These are phyloP conservation scores for Teunomyces aglyptinius DNA, from an alignment of 805 yeast genomes.

Conservation along the genomic window DNA sequence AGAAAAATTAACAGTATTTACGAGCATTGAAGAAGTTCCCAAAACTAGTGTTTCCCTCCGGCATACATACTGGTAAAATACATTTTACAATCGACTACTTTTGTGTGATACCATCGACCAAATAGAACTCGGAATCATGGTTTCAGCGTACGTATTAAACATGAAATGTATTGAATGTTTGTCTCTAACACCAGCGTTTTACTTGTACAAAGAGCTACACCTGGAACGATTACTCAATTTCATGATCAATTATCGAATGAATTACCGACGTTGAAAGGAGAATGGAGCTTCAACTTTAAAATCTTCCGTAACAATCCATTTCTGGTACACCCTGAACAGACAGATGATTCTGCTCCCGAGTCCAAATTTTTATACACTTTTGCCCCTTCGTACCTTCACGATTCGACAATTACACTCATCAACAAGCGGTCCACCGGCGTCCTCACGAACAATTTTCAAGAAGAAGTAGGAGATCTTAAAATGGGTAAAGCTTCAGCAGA, in stretches of 20 bases:
- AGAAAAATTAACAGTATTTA: background rate
- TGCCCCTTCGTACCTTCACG: slow-evolving; percentile 48
- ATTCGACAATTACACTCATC: slow-evolving; percentile 48
- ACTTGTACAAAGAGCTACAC: slow-evolving; percentile 41
- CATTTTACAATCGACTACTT: too few species aligned
- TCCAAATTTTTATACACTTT: slow-evolving; percentile 50
- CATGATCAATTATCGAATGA: slow-evolving; percentile 72
- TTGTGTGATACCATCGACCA: too few species aligned
- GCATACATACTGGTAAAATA: too few species aligned
- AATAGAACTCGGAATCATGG: slow-evolving; percentile 6
- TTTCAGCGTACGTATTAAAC: slow-evolving; percentile 11
- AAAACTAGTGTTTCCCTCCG: too few species aligned
- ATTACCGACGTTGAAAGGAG: slow-evolving; percentile 56
- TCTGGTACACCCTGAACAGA: slow-evolving; percentile 42
- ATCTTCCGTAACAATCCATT: slow-evolving; percentile 64
- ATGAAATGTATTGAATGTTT: background rate
- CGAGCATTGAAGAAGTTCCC: too few species aligned
- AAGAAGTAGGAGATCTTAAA: slow-evolving; percentile 18
- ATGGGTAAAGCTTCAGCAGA: slow-evolving; percentile 13
- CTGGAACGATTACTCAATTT: slow-evolving; percentile 62
- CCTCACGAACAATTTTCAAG: slow-evolving; percentile 33
- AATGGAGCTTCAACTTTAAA: slow-evolving; percentile 69
- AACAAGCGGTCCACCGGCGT: slow-evolving; percentile 41
- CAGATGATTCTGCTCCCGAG: slow-evolving; percentile 30
- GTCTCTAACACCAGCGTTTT: slow-evolving; percentile 32